Conservation (phyloP, 1,139 yeast species). For the Yamadazyma songkhlaensis region DNA sequence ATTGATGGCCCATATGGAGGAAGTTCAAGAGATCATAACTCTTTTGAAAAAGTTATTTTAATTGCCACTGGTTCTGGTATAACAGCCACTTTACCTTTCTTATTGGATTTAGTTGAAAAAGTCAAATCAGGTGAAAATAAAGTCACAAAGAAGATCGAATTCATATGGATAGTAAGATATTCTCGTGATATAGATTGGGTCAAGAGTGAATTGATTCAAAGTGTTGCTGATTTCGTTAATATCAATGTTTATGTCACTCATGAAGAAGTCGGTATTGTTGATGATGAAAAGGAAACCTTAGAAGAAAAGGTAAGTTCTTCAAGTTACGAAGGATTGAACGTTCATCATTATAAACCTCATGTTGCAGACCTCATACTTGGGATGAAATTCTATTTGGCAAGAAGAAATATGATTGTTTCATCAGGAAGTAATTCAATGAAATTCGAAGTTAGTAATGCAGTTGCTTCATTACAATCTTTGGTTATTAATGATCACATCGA, state of each 20-base stretch:
- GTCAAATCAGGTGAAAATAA: constrained; percentile 14
- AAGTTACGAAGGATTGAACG: constrained; percentile 12
- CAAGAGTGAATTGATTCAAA: constrained; percentile 33
- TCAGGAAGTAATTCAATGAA: constrained; percentile 53
- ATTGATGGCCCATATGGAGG: constrained; percentile 72
- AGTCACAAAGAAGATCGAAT: constrained; percentile 29
- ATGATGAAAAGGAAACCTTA: not conserved
- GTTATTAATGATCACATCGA: constrained; percentile 37
- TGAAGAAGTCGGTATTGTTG: not conserved
- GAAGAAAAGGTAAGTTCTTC: not conserved
- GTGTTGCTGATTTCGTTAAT: constrained; percentile 25
- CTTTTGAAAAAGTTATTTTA: constrained; percentile 48
- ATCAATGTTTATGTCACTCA: constrained; percentile 25
- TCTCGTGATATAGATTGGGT: constrained; percentile 45
- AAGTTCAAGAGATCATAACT: constrained; percentile 41
- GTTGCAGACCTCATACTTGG: constrained; percentile 18
- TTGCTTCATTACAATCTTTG: constrained; percentile 35
- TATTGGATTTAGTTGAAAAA: constrained; percentile 23
- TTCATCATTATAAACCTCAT: constrained; percentile 35
- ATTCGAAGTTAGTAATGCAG: constrained; percentile 39
- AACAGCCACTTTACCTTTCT: constrained; percentile 51
- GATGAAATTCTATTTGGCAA: constrained; percentile 22
- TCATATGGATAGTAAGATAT: constrained; percentile 50
- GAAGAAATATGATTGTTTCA: constrained; percentile 45
- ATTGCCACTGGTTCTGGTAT: constrained; percentile 55